These are phyloP conservation scores for Peniophora sp. DNA, from an alignment of 1,284 basidiomycete genomes.

Conservation along the genomic window DNA sequence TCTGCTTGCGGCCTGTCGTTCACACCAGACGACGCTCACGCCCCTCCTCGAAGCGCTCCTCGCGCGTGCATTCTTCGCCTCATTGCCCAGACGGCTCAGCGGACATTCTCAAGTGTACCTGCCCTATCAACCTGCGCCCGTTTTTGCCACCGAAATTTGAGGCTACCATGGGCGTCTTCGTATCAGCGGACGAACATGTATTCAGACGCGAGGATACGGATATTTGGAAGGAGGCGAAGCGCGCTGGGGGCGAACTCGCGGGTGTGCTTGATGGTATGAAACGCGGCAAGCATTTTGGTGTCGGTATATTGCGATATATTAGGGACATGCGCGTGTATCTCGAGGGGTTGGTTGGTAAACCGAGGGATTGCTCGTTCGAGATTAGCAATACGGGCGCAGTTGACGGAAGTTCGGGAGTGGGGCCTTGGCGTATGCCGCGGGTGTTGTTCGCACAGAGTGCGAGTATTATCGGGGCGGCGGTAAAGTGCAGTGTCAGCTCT, in stretches of 20 bases:
- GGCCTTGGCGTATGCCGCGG: constrained; percentile 4
- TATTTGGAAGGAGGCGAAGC: constrained; percentile 3
- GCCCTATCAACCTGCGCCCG: constrained; percentile 4
- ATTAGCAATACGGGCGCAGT: constrained; percentile 5
- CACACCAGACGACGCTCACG: constrained; percentile 3
- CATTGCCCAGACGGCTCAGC: neutral
- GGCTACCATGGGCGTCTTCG: constrained; percentile 2
- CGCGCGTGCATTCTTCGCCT: constrained; percentile 3
- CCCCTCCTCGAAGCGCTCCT: constrained; percentile 1
- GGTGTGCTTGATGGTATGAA: constrained; percentile 1
- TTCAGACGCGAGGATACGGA: constrained; percentile 3
- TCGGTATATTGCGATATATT: constrained; percentile 4
- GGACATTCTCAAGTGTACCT: constrained; percentile 1
- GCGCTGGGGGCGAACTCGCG: neutral
- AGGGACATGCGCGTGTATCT: constrained; percentile 1
- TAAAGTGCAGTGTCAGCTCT: constrained; percentile 3
- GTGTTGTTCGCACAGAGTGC: constrained; percentile 8
- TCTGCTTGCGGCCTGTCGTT: constrained; percentile 1
- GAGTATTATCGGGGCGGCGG: neutral
- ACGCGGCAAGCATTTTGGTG: neutral
- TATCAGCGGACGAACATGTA: neutral
- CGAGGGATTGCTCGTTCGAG: constrained; percentile 4
- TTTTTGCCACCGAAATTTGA: neutral
- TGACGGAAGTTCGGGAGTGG: neutral
- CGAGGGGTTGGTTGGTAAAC: neutral